phyloP scores from a whole-genome alignment of 2,329 filamentous ascomycete genomes.

The Diaporthe sp. region DNA sequence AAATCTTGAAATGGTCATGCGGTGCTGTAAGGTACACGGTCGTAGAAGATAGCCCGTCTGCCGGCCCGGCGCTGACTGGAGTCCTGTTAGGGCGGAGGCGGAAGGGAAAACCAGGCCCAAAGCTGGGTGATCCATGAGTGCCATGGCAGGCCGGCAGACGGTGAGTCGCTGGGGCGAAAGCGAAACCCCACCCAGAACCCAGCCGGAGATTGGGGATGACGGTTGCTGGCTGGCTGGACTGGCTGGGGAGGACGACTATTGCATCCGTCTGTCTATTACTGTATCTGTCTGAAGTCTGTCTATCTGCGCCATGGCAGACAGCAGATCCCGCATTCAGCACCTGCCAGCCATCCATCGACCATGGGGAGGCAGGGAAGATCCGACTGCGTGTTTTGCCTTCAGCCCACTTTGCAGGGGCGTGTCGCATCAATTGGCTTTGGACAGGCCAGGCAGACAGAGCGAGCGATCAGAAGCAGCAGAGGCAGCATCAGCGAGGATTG shows the following conservation, averaged over 20 bases:
- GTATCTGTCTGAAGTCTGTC: background rate
- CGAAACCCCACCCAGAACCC: slow-evolving; percentile 6
- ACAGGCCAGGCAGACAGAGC: background rate
- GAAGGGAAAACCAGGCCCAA: background rate
- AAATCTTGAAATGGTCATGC: slow-evolving; percentile 18
- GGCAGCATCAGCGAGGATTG: background rate
- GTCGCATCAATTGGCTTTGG: slow-evolving; percentile 21
- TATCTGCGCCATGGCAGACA: background rate
- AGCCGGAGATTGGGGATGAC: slow-evolving; percentile 28
- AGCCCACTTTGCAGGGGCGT: slow-evolving; percentile 28
- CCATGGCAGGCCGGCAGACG: slow-evolving; percentile 2
- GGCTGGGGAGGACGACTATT: background rate
- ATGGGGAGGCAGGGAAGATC: background rate
- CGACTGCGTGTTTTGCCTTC: slow-evolving; percentile 5
- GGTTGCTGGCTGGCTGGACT: slow-evolving; percentile 9
- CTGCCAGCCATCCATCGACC: slow-evolving; percentile 7
- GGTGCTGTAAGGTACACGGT: background rate
- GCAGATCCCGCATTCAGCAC: background rate
- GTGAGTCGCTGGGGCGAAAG: slow-evolving; percentile 8
- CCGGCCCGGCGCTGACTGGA: background rate
- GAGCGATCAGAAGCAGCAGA: background rate
- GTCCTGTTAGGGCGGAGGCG: background rate
- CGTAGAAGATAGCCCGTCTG: background rate
- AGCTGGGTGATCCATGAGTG: slow-evolving; percentile 12
- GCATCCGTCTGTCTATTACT: background rate